Conservation (phyloP, 2,329 filamentous ascomycete genomes). For the Botrytis pseudocinerea region DNA sequence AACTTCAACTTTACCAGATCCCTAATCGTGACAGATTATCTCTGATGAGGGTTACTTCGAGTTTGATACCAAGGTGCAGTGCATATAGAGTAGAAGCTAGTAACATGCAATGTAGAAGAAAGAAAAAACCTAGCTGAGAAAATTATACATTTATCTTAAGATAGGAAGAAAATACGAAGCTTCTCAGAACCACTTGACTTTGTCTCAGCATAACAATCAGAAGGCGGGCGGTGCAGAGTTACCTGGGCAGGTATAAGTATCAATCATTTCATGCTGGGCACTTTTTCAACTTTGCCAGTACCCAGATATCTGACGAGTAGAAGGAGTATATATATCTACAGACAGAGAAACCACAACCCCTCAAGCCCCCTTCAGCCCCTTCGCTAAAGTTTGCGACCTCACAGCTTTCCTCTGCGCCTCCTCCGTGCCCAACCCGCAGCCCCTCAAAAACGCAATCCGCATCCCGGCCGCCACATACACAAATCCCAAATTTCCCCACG, state of each 20-base stretch:
- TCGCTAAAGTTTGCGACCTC: background rate
- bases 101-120: too few relatives aligned
- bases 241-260: background rate
- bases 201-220: too few relatives aligned
- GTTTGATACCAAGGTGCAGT: too few relatives aligned
- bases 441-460: conserved; percentile 59
- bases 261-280: background rate
- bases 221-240: too few relatives aligned
- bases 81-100: too few relatives aligned
- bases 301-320: background rate
- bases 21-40: too few relatives aligned
- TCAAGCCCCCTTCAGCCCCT: background rate
- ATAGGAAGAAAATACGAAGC: too few relatives aligned
- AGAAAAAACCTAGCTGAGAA: too few relatives aligned
- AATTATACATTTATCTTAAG: too few relatives aligned
- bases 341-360: background rate
- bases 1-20: too few relatives aligned
- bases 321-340: background rate
- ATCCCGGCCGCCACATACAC: conserved; percentile 66
- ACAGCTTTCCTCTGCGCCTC: conserved; percentile 10
- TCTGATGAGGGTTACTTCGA: too few relatives aligned
- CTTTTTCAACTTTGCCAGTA: background rate
- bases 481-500: conserved; percentile 68
- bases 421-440: conserved; percentile 51
- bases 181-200: too few relatives aligned